These are phyloP conservation scores for Anisodus acutangulus DNA, from an alignment of 257 asterid species.

Conservation along the genomic window DNA sequence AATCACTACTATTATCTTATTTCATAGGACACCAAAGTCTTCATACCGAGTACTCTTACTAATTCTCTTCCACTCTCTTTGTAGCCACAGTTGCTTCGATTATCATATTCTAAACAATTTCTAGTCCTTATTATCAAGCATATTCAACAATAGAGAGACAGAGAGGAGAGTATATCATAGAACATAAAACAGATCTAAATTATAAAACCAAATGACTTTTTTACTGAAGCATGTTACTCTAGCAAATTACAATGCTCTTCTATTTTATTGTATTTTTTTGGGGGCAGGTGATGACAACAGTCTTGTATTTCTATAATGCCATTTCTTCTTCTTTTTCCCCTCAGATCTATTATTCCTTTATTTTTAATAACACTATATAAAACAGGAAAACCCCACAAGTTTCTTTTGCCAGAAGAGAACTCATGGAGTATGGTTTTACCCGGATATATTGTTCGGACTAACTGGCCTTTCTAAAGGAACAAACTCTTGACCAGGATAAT, in stretches of 20 bases:
- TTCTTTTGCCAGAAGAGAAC: not conserved
- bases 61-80: not conserved
- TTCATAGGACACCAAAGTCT: slow-evolving; percentile 17
- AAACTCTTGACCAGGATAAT: slow-evolving; percentile 7
- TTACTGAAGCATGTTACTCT: not conserved
- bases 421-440: not conserved
- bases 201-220: slow-evolving; percentile 12
- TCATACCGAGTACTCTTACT: not conserved
- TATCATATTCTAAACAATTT: not conserved
- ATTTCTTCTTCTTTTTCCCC: not conserved
- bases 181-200: not conserved
- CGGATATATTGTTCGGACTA: not conserved
- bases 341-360: not conserved
- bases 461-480: not conserved
- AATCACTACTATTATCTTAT: not conserved
- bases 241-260: not conserved
- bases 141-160: not conserved
- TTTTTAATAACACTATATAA: not conserved
- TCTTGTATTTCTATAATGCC: not conserved
- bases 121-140: not conserved
- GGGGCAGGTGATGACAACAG: not conserved
- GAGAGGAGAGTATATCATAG: not conserved
- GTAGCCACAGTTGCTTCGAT: slow-evolving; percentile 1
- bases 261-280: not conserved
- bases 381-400: not conserved